Evolutionary conservation across 169 alveolate species (phyloP), one percentile per base, ranked within the genome.

Genomic region (Ophryocystis elektroscirrha): DNA sequence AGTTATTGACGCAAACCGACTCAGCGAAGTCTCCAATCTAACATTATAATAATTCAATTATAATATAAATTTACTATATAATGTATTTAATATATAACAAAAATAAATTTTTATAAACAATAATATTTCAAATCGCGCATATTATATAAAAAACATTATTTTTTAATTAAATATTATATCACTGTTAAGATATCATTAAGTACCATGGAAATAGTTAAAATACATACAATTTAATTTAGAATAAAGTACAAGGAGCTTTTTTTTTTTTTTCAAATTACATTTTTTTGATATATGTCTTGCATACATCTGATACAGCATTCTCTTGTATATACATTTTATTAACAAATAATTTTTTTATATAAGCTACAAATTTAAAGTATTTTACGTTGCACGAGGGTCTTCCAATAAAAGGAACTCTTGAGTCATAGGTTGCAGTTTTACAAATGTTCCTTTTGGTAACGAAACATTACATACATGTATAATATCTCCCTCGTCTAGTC

Each of bases 301-400:
- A n/a, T n/a, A n/a, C n/a, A n/a, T 32, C 39, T 9, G 12, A 9
- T 15, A 42, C 49, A 42, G 9, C 25, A 28, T 15, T 32, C 49
- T 3, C 63, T 68, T 61, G 73, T 83, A 16, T 75, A 54, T n/a
- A n/a, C n/a, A n/a, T n/a, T n/a, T n/a, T n/a, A n/a, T n/a, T n/a
- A n/a, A n/a, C n/a, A n/a, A n/a, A n/a, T n/a, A n/a, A n/a, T n/a
- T n/a, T n/a, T n/a, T n/a, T n/a, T n/a, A n/a, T n/a, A n/a, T n/a
- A n/a, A n/a, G n/a, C n/a, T n/a, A n/a, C n/a, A n/a, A n/a, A n/a
- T n/a, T n/a, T n/a, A n/a, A n/a, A n/a, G n/a, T n/a, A n/a, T n/a
- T n/a, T n/a, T n/a, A n/a, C n/a, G n/a, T 82, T 1, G 91, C 89
- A 35, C 74, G 67, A 0, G 89, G 94, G 57, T 81, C 81, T 43